Base-by-base conservation (phyloP, 306 rosid genomes). In the Carpinus fangiana region DNA sequence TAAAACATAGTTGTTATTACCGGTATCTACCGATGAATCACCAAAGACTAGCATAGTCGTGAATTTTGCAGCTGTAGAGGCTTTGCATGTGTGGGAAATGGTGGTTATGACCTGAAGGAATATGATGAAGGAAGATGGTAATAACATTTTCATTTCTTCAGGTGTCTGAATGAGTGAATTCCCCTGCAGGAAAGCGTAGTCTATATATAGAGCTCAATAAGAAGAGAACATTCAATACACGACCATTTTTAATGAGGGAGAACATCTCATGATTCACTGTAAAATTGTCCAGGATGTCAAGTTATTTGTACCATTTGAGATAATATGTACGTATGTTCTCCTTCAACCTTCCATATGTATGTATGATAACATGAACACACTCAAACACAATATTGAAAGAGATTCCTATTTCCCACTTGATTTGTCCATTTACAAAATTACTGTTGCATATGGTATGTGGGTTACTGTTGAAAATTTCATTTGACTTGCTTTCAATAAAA, bases 31-130 rank as follows among this genome's bases (percentile, higher is more conserved):
- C 0, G 90, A 79, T 2, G 94, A 91, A 82, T 91, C 94, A 0
- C 98, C 94, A n/a, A 93, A 88, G 2, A 87, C 72, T 16, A 86
- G 79, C 80, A 93, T 83, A 34, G 92, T 80, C 3, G 90, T 81
- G 81, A 88, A 89, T 0, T 81, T 87, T 38, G 79, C 75, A 13
- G 45, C 7, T 41, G 12, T 71, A 20, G 79, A 20, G 67, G 82
- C 78, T 80, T 72, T 82, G 80, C 82, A 61, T 52, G 72, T 17
- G 54, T 78, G 50, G 81, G 76, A n/a, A 73, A 38, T 17, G 56
- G 81, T 54, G 80, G 74, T 69, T 73, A 61, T 81, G 55, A 81
- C 7, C 20, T 74, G 73, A 56, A 84, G 60, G 50, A 83, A 47
- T 80, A 80, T 66, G 26, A 81, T 51, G 31, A 81, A 67, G 60